Evolutionary conservation across 257 asterid genomes (phyloP).

Genomic region (Nicotiana otophora): DNA sequence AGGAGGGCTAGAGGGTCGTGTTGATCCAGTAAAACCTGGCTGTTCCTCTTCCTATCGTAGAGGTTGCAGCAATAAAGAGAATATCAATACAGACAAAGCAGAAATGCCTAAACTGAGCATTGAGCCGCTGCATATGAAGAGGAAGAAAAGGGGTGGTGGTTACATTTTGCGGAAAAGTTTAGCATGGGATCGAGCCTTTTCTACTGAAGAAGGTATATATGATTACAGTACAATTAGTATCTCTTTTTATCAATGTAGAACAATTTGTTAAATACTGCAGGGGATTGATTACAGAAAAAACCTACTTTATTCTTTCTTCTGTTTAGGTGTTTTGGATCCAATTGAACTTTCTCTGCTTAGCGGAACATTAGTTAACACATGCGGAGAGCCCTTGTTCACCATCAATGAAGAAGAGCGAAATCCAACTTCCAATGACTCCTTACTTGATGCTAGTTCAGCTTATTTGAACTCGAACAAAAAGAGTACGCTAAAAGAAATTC

Average conservation of each 20-base stretch:
- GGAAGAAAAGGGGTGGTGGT: constrained; percentile 71
- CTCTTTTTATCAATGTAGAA: not conserved
- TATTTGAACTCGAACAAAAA: constrained; percentile 21
- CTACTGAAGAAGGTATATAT: constrained; percentile 74
- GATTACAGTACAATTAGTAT: not conserved
- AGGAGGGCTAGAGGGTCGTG: too few relatives aligned
- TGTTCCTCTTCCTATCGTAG: constrained; percentile 35
- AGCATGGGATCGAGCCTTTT: constrained; percentile 95
- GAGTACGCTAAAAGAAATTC: constrained; percentile 23
- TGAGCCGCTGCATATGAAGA: constrained; percentile 85
- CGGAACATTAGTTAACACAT: constrained; percentile 41
- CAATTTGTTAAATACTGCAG: not conserved
- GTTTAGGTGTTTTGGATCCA: constrained; percentile 80
- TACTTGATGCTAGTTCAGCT: constrained; percentile 12
- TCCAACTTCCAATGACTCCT: constrained; percentile 24
- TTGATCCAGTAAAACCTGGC: constrained; percentile 30
- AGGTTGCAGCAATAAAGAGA: constrained; percentile 59
- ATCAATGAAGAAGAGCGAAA: constrained; percentile 33
- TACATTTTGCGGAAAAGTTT: constrained; percentile 77
- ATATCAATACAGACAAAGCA: constrained; percentile 40
- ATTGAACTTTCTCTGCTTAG: constrained; percentile 67
- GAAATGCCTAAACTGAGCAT: constrained; percentile 52
- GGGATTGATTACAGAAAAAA: not conserved
- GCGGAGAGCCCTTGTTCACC: constrained; percentile 35
- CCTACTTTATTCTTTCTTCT: not conserved